A percentile compares a stretch with the other conserved stretches of the same genome.
Conservation (phyloP, 805 yeast genomes). For the Wickerhamomyces subpelliculosus region DNA sequence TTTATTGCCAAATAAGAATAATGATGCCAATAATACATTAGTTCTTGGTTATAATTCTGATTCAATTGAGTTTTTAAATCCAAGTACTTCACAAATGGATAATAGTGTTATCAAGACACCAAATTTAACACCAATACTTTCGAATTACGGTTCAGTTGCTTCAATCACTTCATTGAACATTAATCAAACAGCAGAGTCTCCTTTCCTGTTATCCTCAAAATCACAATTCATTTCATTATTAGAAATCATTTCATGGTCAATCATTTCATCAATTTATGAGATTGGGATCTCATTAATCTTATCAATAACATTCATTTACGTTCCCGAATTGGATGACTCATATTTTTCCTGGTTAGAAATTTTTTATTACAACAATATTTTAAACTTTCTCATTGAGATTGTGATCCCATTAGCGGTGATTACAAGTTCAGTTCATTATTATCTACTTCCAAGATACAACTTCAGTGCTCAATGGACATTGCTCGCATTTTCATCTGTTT, state of each 20-base stretch:
- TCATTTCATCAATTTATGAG: constrained; percentile 13
- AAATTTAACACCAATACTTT: constrained; percentile 8
- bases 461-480: constrained; percentile 1
- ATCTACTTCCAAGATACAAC: constrained; percentile 6
- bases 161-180: background rate
- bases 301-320: constrained; percentile 34
- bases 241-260: constrained; percentile 2
- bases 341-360: constrained; percentile 25
- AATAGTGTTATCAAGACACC: too few relatives aligned
- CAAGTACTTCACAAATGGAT: constrained; percentile 3
- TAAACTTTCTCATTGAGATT: constrained; percentile 21
- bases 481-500: constrained; percentile 4
- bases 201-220: too few relatives aligned
- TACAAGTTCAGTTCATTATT: constrained; percentile 12
- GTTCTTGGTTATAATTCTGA: constrained; percentile 9
- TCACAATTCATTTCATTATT: background rate
- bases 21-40: background rate
- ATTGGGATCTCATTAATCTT: constrained; percentile 29
- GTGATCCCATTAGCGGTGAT: constrained; percentile 24
- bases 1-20: constrained; percentile 3
- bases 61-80: constrained; percentile 8
- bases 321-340: constrained; percentile 26
- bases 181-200: too few relatives aligned
- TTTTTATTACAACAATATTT: constrained; percentile 26
- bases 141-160: constrained; percentile 2